Percentiles rank a stretch among this genome's conserved stretches.
phyloP scores from a whole-genome alignment of 441 rosid species.

The Erodium chrysanthum region DNA sequence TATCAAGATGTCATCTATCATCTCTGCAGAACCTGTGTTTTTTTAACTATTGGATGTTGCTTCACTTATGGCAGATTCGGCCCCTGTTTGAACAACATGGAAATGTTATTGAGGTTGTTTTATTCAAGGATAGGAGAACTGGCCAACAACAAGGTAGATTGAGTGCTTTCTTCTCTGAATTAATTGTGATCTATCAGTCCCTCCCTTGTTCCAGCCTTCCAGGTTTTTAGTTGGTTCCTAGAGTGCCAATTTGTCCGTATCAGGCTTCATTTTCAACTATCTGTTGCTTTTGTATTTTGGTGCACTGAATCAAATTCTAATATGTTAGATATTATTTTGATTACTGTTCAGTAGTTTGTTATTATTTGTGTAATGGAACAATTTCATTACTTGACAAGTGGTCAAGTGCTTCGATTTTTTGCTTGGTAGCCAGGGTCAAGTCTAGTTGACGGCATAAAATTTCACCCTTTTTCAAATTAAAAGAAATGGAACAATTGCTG shows the following conservation, averaged over 20 bases:
- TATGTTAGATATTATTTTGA: neutral
- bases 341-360: no score
- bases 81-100: constrained; percentile 66
- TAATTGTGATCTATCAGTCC: neutral
- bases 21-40: neutral
- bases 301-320: no score
- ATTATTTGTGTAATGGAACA: neutral
- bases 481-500: neutral
- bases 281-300: no score
- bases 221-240: neutral
- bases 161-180: constrained; percentile 3
- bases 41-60: constrained; percentile 12
- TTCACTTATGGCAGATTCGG: constrained; percentile 37
- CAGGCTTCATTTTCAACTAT: no score
- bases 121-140: constrained; percentile 57
- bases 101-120: constrained; percentile 50
- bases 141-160: constrained; percentile 55
- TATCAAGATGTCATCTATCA: neutral
- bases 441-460: no score
- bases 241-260: neutral
- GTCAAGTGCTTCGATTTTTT: no score
- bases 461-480: no score
- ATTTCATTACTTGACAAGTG: no score
- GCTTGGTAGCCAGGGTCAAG: no score
- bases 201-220: neutral